Base-by-base conservation (phyloP, 352 stramenopile species). In the Globisporangium sylvaticum region DNA sequence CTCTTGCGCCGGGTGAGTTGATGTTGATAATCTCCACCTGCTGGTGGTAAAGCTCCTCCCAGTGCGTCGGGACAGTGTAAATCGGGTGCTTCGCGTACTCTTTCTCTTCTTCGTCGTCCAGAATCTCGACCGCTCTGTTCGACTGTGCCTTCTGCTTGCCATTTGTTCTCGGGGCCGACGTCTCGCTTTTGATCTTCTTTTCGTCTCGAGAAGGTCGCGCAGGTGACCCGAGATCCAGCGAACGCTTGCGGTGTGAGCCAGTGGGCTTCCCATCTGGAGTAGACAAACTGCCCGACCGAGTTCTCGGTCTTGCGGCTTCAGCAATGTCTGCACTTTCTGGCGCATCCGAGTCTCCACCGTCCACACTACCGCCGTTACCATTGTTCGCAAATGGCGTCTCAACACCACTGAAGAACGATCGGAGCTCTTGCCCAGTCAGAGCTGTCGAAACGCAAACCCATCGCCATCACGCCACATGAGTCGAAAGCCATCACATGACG, bases 21-120 rank as follows among this genome's bases (percentile, higher is more conserved):
- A 93, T 74, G 66, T 93, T 79, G 67, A 93, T 87, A 9, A 89
- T 71, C 50, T 88, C 73, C 20, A 93, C 84, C 22, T 73, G 57
- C 34, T 86, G 75, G 58, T 80, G 86, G 59, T 90, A 84, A 31
- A 89, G 69, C 32, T 90, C 77, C 22, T 89, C 84, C 84, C 84
- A 92, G 44, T 87, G 84, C 34, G 81, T 89, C 22, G 84, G 84
- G 31, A 89, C 77, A 5, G 84, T 85, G 63, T 86, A 84, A 25
- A 76, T 87, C 31, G 80, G 84, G 64, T 90, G 84, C 12, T 68
- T 82, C 7, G 67, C 78, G 37, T 62, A 67, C 24, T 65, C 61
- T 44, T 70, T 77, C 18, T 66, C 74, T 22, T 85, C 75, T 7
- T 64, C 64, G 9, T 70, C 65, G 52, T 70, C 65, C 8, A 50